These are phyloP conservation scores for Exophiala phaeomuriformis DNA, from an alignment of 2,329 filamentous ascomycete genomes.

Conservation along the genomic window DNA sequence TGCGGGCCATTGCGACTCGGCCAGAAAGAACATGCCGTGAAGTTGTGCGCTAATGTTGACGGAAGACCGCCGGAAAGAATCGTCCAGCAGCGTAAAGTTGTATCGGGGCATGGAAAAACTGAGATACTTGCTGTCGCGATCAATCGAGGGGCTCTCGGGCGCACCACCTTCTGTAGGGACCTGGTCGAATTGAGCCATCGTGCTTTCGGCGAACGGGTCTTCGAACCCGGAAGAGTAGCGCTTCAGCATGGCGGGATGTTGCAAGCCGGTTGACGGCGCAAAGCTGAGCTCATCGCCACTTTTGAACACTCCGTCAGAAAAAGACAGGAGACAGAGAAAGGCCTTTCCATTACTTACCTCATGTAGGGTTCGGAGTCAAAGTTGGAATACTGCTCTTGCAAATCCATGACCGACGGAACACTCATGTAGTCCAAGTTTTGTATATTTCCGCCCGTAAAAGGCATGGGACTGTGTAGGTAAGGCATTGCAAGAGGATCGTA, in stretches of 20 bases:
- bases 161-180: slow-evolving; percentile 37
- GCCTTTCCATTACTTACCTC: slow-evolving; percentile 41
- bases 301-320: slow-evolving; percentile 10
- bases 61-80: slow-evolving; percentile 49
- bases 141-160: slow-evolving; percentile 51
- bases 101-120: slow-evolving; percentile 61
- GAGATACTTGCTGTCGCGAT: slow-evolving; percentile 63
- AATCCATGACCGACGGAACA: slow-evolving; percentile 47
- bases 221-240: slow-evolving; percentile 44
- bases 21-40: slow-evolving; percentile 63
- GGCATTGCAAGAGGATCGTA: slow-evolving; percentile 57
- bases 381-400: slow-evolving; percentile 52
- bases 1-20: slow-evolving; percentile 56
- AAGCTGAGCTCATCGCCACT: slow-evolving; percentile 49
- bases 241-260: slow-evolving; percentile 38
- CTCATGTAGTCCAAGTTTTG: slow-evolving; percentile 43
- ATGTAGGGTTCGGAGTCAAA: slow-evolving; percentile 55
- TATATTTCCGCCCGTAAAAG: slow-evolving; percentile 43
- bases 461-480: slow-evolving; percentile 53
- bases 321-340: slow-evolving; percentile 13
- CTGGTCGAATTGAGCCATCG: slow-evolving; percentile 39
- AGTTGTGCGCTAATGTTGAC: slow-evolving; percentile 56
- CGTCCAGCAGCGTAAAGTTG: slow-evolving; percentile 55
- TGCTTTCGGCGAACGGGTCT: slow-evolving; percentile 47
- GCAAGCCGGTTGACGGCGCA: slow-evolving; percentile 37